Conservation (phyloP, 140 eudicot species). For the Ambrosia hybrid region DNA sequence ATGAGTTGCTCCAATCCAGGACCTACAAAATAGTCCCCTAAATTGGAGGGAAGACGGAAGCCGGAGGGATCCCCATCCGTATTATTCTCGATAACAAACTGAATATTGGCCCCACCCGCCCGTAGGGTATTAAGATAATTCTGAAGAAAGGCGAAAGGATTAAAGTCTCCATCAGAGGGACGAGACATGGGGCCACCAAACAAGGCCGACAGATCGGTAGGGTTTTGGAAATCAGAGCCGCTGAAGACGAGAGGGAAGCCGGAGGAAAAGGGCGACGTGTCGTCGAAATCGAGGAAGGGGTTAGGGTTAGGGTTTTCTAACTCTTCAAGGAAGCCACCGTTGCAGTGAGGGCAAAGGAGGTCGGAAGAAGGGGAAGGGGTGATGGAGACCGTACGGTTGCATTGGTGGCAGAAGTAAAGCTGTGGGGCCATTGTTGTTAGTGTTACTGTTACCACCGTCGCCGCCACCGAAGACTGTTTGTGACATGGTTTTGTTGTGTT, state of each 20-base stretch:
- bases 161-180: constrained; percentile 37
- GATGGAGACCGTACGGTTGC: constrained; percentile 37
- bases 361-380: constrained; percentile 31
- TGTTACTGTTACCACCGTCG: neutral
- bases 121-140: constrained; percentile 50
- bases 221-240: constrained; percentile 16
- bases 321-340: constrained; percentile 58
- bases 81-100: constrained; percentile 56
- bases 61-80: constrained; percentile 23
- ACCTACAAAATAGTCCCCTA: constrained; percentile 48
- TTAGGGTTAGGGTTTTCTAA: constrained; percentile 41
- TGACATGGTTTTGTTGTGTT: constrained; percentile 32
- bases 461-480: constrained; percentile 23
- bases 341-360: constrained; percentile 50
- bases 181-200: constrained; percentile 35
- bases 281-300: constrained; percentile 32
- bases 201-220: constrained; percentile 33
- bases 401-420: constrained; percentile 50
- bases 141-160: constrained; percentile 58
- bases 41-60: constrained; percentile 32
- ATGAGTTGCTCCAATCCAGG: constrained; percentile 50
- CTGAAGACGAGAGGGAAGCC: constrained; percentile 28
- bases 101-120: constrained; percentile 71
- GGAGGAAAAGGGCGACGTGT: constrained; percentile 36
- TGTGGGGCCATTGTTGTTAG: constrained; percentile 3